These are phyloP conservation scores for Populus trichocarpa DNA, from an alignment of 441 rosid species.

Conservation along the genomic window DNA sequence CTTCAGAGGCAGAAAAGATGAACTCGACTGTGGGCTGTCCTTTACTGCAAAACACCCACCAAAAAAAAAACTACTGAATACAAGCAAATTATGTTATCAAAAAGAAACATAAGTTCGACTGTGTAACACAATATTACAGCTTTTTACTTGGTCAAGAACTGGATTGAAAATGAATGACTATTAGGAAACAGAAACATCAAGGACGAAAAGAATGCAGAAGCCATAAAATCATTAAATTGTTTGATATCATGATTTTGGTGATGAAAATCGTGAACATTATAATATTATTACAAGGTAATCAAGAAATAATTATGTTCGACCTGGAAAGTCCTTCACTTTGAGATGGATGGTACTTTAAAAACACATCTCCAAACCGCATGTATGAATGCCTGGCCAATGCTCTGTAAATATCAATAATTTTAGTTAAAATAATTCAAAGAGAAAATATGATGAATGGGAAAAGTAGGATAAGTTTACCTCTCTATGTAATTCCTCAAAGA, in stretches of 20 bases:
- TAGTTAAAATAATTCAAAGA: not conserved
- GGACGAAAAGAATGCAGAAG: not conserved
- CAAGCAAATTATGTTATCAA: not conserved
- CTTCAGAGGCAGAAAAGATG: constrained; percentile 95
- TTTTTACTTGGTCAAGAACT: not conserved
- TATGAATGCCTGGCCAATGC: constrained; percentile 71
- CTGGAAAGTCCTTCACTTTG: constrained; percentile 81
- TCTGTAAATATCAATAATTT: constrained; percentile 44
- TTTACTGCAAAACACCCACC: constrained; percentile 58
- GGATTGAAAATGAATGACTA: not conserved
- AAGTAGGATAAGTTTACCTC: constrained; percentile 51
- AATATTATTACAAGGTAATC: not conserved
- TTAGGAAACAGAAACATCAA: not conserved
- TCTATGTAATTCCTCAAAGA: constrained; percentile 88
- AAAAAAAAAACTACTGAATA: constrained; percentile 5
- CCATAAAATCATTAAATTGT: not conserved
- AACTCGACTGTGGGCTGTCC: constrained; percentile 89
- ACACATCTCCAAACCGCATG: constrained; percentile 97
- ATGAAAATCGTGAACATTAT: not conserved
- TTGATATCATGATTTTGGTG: not conserved
- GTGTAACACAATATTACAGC: not conserved
- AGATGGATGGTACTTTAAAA: constrained; percentile 73
- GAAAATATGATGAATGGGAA: constrained; percentile 13
- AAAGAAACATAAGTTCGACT: not conserved
- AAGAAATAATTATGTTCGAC: constrained; percentile 33